Evolutionary conservation across 768 basidiomycete genomes (phyloP), one percentile per base, ranked within the genome.

Genomic region (Cystofilobasidium bisporidii): DNA sequence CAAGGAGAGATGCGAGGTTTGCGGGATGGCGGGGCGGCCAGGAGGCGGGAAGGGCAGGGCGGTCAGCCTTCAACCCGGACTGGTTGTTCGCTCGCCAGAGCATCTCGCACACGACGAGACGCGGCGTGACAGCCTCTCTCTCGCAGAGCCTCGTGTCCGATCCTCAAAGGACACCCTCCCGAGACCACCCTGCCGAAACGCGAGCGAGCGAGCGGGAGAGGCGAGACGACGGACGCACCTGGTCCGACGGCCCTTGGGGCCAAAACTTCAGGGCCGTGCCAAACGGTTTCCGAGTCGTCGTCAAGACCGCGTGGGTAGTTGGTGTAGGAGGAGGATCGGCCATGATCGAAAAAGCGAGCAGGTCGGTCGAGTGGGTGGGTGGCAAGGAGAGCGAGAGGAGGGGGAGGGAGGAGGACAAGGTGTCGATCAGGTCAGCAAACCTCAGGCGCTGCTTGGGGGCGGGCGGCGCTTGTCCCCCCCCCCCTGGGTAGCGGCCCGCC

Each of bases 161-260:
- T n/a, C n/a, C n/a, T n/a, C n/a, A n/a, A n/a, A 10, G 45, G 48
- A 33, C 18, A 17, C 28, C 15, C 15, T 5, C 15, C 30, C 18
- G 33, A 6, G 45, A 33, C 9, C 28, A 11, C 32, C 2, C 4
- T 18, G 26, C 5, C 26, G 18, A 36, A 15, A 43, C 4, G 43
- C 10, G 43, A 15, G 10, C 17, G 20, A 32, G 36, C 32, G 50
- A 47, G 47, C n/a, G n/a, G 32, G 32, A 3, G 11, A 22, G 32
- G 28, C n/a, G 11, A 12, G 18, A 53, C 28, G 26, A 12, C 22
- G 26, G 61, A 63, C 61, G 53, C 9, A 68, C 66, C 63, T 69
- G 68, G 36, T 69, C 68, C 24, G 68, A 64, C 17, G 68, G 66
- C n/a, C 61, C 66, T n/a, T 50, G 47, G 43, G 68, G 68, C 68